Evolutionary conservation across 2,329 filamentous ascomycete species (phyloP).

Genomic region (Sphaerulina musiva): DNA sequence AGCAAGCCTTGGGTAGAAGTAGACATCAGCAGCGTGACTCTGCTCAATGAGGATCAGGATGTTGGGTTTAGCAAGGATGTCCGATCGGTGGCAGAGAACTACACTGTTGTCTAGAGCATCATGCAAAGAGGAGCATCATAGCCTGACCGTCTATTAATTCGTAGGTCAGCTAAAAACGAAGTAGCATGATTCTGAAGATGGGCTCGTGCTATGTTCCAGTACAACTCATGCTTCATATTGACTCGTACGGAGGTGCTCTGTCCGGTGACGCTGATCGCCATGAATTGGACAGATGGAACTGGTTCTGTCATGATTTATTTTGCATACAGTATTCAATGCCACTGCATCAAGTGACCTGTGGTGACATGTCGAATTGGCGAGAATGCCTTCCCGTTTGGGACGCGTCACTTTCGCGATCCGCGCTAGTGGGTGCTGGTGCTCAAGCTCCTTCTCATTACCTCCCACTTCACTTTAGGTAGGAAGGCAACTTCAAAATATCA

Average conservation of each 20-base stretch:
- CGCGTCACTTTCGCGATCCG: constrained; percentile 5
- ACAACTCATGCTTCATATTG: too few species aligned
- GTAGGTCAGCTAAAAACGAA: not conserved
- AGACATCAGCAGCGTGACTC: constrained; percentile 72
- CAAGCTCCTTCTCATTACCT: not conserved
- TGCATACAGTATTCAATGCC: too few species aligned
- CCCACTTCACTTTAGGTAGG: too few species aligned
- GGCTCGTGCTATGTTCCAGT: too few species aligned
- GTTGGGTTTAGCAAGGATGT: constrained; percentile 78
- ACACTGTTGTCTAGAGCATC: constrained; percentile 64
- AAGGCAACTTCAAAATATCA: not conserved
- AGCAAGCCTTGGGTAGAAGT: constrained; percentile 81
- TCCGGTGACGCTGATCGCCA: not conserved
- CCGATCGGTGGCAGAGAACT: constrained; percentile 68
- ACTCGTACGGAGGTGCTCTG: too few species aligned
- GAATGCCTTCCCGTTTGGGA: not conserved
- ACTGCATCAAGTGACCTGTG: too few species aligned
- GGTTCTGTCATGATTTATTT: too few species aligned
- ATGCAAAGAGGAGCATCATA: not conserved
- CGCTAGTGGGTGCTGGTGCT: constrained; percentile 1
- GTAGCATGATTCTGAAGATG: too few species aligned
- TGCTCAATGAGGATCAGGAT: constrained; percentile 70
- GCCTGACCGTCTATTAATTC: not conserved
- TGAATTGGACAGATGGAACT: not conserved
- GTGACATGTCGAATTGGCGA: too few species aligned